Base-by-base conservation (phyloP, 495 filamentous ascomycete species). In the Sphaerosporella brunnea region DNA sequence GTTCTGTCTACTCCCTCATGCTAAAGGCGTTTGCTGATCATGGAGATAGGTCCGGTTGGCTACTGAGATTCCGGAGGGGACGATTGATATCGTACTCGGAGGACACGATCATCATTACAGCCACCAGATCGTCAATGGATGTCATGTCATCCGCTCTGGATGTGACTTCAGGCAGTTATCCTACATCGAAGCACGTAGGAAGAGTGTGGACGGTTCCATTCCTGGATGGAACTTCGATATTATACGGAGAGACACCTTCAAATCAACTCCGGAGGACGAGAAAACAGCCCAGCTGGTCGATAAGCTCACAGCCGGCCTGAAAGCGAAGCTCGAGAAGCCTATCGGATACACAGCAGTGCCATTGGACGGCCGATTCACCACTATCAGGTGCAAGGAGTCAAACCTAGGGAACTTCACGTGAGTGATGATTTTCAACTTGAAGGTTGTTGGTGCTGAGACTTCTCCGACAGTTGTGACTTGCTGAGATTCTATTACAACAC, bases 81-180 rank as follows among this genome's bases (percentile, higher is more conserved):
- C 79, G 11, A 77, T 93, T 21, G 86, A 94, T 60, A 70, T 93
- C 23, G 79, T 94, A 21, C 68, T 93, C 0, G 84, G 86, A 35
- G 86, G 56, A 2, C 86, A 93, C 54, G 86, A 94, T 50, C 86
- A 94, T 55, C 87, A 79, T 60, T 93, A 93, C 53, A 69, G 68
- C 24, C 84, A 93, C 60, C 68, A 70, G 36, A 41, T 82, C 42
- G 69, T 85, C 53, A 90, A 92, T 50, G 75, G 77, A 11, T 77
- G 72, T 2, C 84, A 94, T 55, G 69, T 92, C 1, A 68, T 94
- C 2, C 73, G 86, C 2, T 88, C 82, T 0, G 84, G 86, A 0
- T 80, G 74, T 18, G 86, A 94, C 60, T 94, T 93, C 63, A 88
- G 84, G 64, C 82, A 94, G 52, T 63, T 93, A 2, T 86, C 80